phyloP scores from a whole-genome alignment of 805 yeast species.

The Brettanomyces sp. region DNA sequence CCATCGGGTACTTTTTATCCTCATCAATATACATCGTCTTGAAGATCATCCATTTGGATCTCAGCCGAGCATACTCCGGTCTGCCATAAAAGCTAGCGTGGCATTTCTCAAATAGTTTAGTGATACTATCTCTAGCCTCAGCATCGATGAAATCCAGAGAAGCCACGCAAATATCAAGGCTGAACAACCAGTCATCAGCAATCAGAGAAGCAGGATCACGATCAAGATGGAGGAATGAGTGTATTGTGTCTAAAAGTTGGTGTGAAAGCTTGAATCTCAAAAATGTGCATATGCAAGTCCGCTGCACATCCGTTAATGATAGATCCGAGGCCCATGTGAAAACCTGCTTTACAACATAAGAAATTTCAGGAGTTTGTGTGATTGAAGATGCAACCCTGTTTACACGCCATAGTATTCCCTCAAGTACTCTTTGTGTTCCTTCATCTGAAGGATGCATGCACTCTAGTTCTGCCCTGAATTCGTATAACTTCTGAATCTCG shows the following conservation, averaged over 20 bases:
- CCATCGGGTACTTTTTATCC: neutral
- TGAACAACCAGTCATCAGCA: conserved; percentile 1
- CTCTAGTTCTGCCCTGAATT: too few relatives aligned
- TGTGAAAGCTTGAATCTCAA: neutral
- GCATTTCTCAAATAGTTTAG: neutral
- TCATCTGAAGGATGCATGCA: neutral
- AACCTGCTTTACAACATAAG: neutral
- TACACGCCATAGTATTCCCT: too few relatives aligned
- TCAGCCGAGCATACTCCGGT: neutral
- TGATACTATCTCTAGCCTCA: neutral
- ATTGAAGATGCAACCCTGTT: too few relatives aligned
- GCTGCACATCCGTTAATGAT: neutral
- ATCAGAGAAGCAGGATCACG: neutral
- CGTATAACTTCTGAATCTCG: too few relatives aligned
- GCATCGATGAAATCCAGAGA: neutral
- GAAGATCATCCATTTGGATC: neutral
- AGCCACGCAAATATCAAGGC: neutral
- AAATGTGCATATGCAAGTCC: neutral
- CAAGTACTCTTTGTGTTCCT: neutral
- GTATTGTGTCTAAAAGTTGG: neutral
- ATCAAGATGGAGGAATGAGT: neutral
- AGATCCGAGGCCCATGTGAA: neutral
- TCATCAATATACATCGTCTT: neutral
- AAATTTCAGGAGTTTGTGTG: too few relatives aligned
- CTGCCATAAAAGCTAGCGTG: neutral